Base-by-base conservation (phyloP, 2,329 filamentous ascomycete genomes). In the Arthroderma sp. region DNA sequence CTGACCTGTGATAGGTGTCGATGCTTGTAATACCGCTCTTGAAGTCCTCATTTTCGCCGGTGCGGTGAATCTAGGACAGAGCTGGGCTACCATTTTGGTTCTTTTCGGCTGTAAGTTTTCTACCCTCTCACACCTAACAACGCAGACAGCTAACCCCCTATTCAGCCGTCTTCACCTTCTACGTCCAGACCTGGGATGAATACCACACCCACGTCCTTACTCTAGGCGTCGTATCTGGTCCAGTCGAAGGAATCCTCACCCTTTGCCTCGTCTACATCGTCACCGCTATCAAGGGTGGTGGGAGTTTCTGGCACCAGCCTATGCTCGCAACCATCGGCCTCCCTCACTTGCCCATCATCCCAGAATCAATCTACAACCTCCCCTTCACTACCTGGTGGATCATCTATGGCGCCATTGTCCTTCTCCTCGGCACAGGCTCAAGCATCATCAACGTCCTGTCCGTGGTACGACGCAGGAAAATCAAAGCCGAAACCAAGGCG, bases 101-200 rank as follows among this genome's bases (percentile, higher is more conserved):
- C 75, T 95, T 10, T 94, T 94, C 66, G 85, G 82, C 54, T 82
- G 84, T 86, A 69, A 51, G 78, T 65, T 31, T 11, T 33, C 9
- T n/a, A 30, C 11, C 22, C 30, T 39, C 15, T 27, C 7, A 29
- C 29, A 2, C 29, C 11, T 1, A 39, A 29, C 4, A n/a, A 34
- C 4, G 32, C 6, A 37, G 6, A 31, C 28, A n/a, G 36, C 40
- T 47, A 39, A 48, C 41, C 7, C 9, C 9, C 11, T 22, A 10
- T n/a, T 8, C 49, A 86, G 82, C 84, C 5, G 78, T 89, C 48
- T 72, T 93, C 56, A 95, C 91, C n/a, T 98, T 98, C 66, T 96
- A 96, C 64, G 83, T 96, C 36, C 91, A 96, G 64, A 96, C 91
- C 31, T 98, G 91, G 91, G 91, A 98, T 60, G 91, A 96, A 64